Evolutionary conservation across 805 yeast genomes (phyloP).

Genomic region (Cyberlindnera mrakii): DNA sequence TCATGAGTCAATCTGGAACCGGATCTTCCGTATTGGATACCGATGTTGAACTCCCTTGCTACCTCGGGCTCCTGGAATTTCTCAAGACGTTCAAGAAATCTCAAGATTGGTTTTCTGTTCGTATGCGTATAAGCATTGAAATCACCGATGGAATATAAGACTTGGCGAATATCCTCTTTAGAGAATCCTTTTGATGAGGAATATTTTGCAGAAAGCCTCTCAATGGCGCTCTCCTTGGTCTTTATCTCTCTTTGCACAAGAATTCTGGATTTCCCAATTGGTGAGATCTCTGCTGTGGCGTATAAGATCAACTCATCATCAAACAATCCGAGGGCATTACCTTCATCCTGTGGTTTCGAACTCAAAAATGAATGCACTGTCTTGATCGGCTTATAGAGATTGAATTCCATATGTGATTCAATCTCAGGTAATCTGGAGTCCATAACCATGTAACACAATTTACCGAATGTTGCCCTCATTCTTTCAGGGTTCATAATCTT

Average conservation of each 20-base stretch:
- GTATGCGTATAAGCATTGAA: constrained; percentile 66
- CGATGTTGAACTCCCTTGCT: constrained; percentile 40
- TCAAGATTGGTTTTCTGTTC: constrained; percentile 59
- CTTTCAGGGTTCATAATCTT: constrained; percentile 81
- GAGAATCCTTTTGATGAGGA: constrained; percentile 33
- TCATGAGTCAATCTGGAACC: constrained; percentile 73
- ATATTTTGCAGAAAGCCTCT: constrained; percentile 46
- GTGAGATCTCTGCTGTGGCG: constrained; percentile 64
- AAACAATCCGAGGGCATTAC: constrained; percentile 37
- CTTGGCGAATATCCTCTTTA: constrained; percentile 64
- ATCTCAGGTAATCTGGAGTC: constrained; percentile 73
- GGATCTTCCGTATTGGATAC: constrained; percentile 57
- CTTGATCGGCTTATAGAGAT: constrained; percentile 63
- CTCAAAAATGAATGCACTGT: constrained; percentile 49
- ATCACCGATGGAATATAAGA: constrained; percentile 73
- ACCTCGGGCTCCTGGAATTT: constrained; percentile 40
- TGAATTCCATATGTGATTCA: constrained; percentile 66
- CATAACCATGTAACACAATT: constrained; percentile 79
- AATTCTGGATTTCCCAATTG: constrained; percentile 48
- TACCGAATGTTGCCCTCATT: constrained; percentile 75
- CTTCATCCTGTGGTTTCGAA: constrained; percentile 31
- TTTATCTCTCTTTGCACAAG: constrained; percentile 55
- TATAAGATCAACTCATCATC: constrained; percentile 52
- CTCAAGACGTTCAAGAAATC: constrained; percentile 50
- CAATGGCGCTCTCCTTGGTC: constrained; percentile 65